phyloP scores from a whole-genome alignment of 768 basidiomycete species.

The Tremella yokohamensis region DNA sequence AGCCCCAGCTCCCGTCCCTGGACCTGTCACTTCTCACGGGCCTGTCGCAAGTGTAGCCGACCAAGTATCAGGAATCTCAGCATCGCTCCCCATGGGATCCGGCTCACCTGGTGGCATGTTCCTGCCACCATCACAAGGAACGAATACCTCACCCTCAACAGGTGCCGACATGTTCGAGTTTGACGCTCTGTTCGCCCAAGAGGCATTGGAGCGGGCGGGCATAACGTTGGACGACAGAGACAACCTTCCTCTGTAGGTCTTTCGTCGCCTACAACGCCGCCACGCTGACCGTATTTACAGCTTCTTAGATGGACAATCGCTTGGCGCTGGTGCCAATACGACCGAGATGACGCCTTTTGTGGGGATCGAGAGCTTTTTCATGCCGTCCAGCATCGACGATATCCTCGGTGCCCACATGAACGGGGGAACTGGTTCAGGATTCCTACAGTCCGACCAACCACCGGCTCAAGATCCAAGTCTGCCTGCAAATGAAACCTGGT shows the following conservation, averaged over 20 bases:
- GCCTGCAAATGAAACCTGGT: constrained; percentile 16
- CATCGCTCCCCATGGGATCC: too few species aligned
- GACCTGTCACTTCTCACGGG: too few species aligned
- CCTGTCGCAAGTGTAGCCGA: too few species aligned
- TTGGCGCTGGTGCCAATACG: constrained; percentile 29
- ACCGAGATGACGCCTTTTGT: constrained; percentile 39
- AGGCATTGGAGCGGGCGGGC: constrained; percentile 44
- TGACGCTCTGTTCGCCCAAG: constrained; percentile 46
- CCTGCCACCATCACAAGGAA: constrained; percentile 23
- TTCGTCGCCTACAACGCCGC: background rate
- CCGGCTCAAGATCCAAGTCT: background rate
- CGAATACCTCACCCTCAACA: constrained; percentile 44
- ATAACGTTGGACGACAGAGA: constrained; percentile 37
- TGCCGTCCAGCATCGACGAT: constrained; percentile 46
- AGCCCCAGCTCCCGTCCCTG: constrained; percentile 13
- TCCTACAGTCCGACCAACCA: background rate
- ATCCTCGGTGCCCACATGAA: constrained; percentile 26
- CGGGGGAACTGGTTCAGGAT: background rate
- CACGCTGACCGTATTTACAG: constrained; percentile 17
- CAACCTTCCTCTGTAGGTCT: constrained; percentile 47
- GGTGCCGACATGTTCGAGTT: constrained; percentile 46
- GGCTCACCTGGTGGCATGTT: constrained; percentile 23
- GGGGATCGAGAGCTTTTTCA: constrained; percentile 49
- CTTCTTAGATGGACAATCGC: constrained; percentile 49
- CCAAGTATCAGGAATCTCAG: too few species aligned